Base-by-base conservation (phyloP, 2,329 filamentous ascomycete genomes). In the Fusarium longipes region DNA sequence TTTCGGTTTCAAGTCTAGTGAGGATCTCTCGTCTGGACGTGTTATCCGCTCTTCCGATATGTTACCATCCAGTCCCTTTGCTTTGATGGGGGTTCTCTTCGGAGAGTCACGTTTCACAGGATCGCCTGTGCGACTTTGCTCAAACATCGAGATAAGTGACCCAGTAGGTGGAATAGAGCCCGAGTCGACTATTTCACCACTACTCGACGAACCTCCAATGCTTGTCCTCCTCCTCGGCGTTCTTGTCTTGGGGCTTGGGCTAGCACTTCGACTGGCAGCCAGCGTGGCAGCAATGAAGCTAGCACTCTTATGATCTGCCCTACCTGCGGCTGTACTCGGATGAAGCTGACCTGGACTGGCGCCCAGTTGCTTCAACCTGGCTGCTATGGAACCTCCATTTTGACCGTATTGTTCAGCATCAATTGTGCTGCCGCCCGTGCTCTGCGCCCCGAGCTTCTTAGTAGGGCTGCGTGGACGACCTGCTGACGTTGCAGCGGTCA, bases 111-210 rank as follows among this genome's bases (percentile, higher is more conserved):
- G 80, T 72, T 80, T 81, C 8, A 76, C 71, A 5, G 77, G 76
- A 42, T 79, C 76, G n/a, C 67, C 70, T 17, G 65, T 68, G 48
- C 57, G 65, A 39, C 79, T 82, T 65, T 83, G 81, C 77, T 93
- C 91, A 68, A 93, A 93, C 79, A 92, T 83, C 36, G 86, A 86
- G 53, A 93, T 89, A 20, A 93, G 80, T 6, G 88, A 86, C 5
- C 82, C 87, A 1, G 90, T 89, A 0, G 90, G 83, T 24, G 85
- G 80, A 48, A 91, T 89, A 8, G 87, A 81, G 2, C 82, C 83
- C 11, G 85, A 85, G 73, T 91, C 75, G 32, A 78, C 74, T 49
- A 73, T 70, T 42, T 77, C 70, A 48, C 71, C 71, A 45, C 59
- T 66, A 32, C 60, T 67, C 8, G 69, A 67, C 5, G 73, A 67